phyloP scores from a whole-genome alignment of 2,329 filamentous ascomycete genomes.

The Verticillium isaacii region DNA sequence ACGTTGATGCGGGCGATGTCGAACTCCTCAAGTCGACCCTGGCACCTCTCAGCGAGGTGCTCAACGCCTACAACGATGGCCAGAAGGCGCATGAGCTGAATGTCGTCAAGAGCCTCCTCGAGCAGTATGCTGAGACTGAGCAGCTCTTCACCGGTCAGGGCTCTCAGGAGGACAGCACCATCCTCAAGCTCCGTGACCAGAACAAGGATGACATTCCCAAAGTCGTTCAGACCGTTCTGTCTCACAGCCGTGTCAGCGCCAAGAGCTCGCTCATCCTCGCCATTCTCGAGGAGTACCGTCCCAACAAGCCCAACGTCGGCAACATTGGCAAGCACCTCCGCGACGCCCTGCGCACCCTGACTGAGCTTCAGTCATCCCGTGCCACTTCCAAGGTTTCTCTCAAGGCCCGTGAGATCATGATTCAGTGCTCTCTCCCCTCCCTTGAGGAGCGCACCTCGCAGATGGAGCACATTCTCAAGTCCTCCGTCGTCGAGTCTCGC shows the following conservation, averaged over 20 bases:
- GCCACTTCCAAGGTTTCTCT: conserved; percentile 89
- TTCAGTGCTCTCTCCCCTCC: conserved; percentile 93
- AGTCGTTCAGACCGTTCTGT: conserved; percentile 85
- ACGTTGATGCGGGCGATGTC: conserved; percentile 67
- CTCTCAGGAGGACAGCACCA: conserved; percentile 85
- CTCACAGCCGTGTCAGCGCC: conserved; percentile 83
- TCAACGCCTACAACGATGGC: conserved; percentile 78
- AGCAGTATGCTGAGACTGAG: conserved; percentile 80
- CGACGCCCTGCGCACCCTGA: conserved; percentile 74
- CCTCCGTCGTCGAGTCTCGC: conserved; percentile 91
- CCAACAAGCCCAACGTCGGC: conserved; percentile 86
- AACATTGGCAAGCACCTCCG: conserved; percentile 88
- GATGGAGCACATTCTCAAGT: conserved; percentile 98
- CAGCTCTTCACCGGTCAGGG: conserved; percentile 80
- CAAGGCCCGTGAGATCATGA: conserved; percentile 95
- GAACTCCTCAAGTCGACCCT: conserved; percentile 69
- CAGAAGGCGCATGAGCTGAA: conserved; percentile 86
- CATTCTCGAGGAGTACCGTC: conserved; percentile 88
- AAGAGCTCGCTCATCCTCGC: conserved; percentile 94
- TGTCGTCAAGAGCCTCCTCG: conserved; percentile 74
- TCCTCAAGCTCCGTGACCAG: conserved; percentile 89
- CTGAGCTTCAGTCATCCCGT: conserved; percentile 80
- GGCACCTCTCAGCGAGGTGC: conserved; percentile 70
- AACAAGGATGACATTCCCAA: conserved; percentile 87
- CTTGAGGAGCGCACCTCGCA: conserved; percentile 90